Conservation (phyloP, 2,329 filamentous ascomycete species). For the Phoma herbarum region DNA sequence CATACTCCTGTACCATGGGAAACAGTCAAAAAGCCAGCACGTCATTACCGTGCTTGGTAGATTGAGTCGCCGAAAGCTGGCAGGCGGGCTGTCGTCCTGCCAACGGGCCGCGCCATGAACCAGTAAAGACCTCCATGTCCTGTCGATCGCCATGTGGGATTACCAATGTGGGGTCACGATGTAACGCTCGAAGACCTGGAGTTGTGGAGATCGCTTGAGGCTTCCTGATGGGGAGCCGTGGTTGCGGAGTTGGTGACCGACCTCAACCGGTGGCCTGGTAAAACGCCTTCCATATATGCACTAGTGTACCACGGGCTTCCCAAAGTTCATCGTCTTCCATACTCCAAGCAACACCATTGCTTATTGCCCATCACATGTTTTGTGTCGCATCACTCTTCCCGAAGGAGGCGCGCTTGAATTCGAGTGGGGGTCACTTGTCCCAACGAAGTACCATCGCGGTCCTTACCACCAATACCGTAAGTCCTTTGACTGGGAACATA, state of each 20-base stretch:
- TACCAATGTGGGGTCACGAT: slow-evolving; percentile 3
- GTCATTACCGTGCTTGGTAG: slow-evolving; percentile 2
- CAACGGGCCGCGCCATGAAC: not conserved
- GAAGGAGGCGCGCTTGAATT: not conserved
- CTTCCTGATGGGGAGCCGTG: not conserved
- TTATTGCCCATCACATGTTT: not conserved
- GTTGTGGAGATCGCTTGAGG: slow-evolving; percentile 7
- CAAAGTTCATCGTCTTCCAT: not conserved
- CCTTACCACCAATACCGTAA: not conserved
- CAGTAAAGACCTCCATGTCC: not conserved
- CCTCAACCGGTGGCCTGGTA: slow-evolving; percentile 1
- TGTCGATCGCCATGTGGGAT: slow-evolving; percentile 9
- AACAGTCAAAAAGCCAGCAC: not conserved
- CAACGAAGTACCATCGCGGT: not conserved
- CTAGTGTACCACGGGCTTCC: not conserved
- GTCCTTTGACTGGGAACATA: not conserved
- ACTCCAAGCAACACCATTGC: not conserved
- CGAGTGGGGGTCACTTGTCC: not conserved
- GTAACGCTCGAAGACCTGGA: not conserved
- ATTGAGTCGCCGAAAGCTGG: not conserved
- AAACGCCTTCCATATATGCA: slow-evolving; percentile 2
- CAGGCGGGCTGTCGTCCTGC: not conserved
- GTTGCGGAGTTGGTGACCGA: not conserved
- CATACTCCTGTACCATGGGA: not conserved
- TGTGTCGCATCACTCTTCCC: not conserved